Evolutionary conservation across 2,329 filamentous ascomycete genomes (phyloP), one percentile per base, ranked within the genome.

Genomic region (Didymella pomorum): DNA sequence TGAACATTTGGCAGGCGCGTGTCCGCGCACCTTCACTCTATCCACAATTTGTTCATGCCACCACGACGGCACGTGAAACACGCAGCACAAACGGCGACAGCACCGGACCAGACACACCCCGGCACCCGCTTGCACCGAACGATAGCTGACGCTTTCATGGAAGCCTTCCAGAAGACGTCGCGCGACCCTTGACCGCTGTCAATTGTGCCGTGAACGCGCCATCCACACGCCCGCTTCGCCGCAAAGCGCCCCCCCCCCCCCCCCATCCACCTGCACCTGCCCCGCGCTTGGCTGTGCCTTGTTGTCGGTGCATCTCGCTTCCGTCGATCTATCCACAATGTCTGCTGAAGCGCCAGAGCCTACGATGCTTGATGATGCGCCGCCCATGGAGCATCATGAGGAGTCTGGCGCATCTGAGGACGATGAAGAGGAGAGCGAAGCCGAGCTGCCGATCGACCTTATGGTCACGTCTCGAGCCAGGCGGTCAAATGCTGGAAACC

Each of bases 401-500:
- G 37, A 56, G 10, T 53, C 52, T 3, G 63, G 65, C 20, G 61
- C 62, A 14, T 68, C 66, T 20, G 69, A 66, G 14, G 28, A 48
- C 18, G 37, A 49, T 28, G 50, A 37, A 37, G 61, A 65, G 35
- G 71, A 72, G 23, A 70, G 67, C 54, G 74, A 73, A 23, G 33
- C 64, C n/a, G 71, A 74, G 31, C 59, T 67, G 39, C 70, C 73
- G 8, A 60, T 63, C 43, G 72, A 74, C 50, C 69, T 76, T 58
- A 77, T 78, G 76, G 77, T 78, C 51, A 71, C 72, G 45, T 71
- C 76, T 56, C 71, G 77, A 52, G 66, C 71, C 23, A 62, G 75
- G 33, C 72, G 77, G 62, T 64, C 75, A 58, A 79, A 79, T 64
- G 76, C 76, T 8, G 77, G 77, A 64, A 78, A 76, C 49, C 75